Conservation (phyloP, 306 rosid species). For the Nissolia schottii region DNA sequence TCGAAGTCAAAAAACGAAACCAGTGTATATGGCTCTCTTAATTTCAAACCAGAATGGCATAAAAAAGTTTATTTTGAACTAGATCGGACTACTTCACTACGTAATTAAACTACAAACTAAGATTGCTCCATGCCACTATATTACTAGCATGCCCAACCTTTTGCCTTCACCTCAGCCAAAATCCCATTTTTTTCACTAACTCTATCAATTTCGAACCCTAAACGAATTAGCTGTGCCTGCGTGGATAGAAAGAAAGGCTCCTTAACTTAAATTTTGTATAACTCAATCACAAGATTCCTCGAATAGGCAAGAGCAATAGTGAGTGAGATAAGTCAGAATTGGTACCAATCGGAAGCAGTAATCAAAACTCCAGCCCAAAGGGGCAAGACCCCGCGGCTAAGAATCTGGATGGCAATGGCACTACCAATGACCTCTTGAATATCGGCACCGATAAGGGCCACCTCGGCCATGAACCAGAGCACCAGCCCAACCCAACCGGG, state of each 20-base stretch:
- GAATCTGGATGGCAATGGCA: constrained; percentile 86
- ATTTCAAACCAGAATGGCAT: not conserved
- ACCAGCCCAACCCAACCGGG: constrained; percentile 64
- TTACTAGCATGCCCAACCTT: not conserved
- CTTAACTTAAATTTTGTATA: not conserved
- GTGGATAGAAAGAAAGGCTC: not conserved
- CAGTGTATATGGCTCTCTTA: not conserved
- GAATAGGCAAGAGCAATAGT: not conserved
- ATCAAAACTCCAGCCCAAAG: constrained; percentile 87
- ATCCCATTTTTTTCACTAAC: not conserved
- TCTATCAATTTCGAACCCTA: too few species aligned
- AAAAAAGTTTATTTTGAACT: not conserved
- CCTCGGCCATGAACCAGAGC: constrained; percentile 89
- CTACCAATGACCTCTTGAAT: constrained; percentile 94
- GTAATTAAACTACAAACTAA: not conserved
- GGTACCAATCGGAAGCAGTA: constrained; percentile 91
- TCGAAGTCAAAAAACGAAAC: not conserved
- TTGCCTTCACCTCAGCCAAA: not conserved
- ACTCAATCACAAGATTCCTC: not conserved
- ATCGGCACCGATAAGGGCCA: constrained; percentile 88
- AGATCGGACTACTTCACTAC: not conserved
- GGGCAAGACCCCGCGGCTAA: constrained; percentile 64
- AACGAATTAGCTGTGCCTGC: not conserved
- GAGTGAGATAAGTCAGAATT: not conserved
- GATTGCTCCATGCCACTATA: not conserved